Conservation (phyloP, 176 grass and related monocot genomes). For the Carex littledalei region DNA sequence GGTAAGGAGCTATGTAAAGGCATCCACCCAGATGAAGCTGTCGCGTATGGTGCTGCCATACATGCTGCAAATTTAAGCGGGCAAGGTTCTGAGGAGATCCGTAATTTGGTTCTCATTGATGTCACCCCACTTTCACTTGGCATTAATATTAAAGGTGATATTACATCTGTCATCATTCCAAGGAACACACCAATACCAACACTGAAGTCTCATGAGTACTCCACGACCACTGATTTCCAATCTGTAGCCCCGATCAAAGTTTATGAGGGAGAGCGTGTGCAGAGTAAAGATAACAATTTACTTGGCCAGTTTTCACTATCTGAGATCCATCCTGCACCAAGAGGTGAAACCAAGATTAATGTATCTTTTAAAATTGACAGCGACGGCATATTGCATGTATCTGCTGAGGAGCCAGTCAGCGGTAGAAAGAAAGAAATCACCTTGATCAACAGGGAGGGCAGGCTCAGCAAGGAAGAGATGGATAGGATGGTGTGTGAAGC, state of each 20-base stretch:
- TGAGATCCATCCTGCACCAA: background rate
- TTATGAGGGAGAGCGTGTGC: conserved; percentile 28
- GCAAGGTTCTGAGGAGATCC: conserved; percentile 17
- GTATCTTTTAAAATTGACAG: conserved; percentile 24
- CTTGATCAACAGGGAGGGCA: conserved; percentile 66
- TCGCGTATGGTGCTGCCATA: conserved; percentile 32
- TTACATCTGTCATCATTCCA: conserved; percentile 16
- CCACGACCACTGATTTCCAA: background rate
- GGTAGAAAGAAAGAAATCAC: conserved; percentile 49
- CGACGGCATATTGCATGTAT: conserved; percentile 24
- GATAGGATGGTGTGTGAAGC: conserved; percentile 87
- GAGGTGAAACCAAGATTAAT: background rate
- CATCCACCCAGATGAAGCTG: conserved; percentile 32
- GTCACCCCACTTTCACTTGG: conserved; percentile 9
- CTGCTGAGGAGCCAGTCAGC: conserved; percentile 25
- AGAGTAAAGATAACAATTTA: conserved; percentile 21
- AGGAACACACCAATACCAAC: conserved; percentile 27
- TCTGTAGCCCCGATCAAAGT: background rate
- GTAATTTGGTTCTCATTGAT: conserved; percentile 18
- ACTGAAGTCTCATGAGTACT: background rate
- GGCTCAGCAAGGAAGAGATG: conserved; percentile 66
- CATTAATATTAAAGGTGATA: background rate
- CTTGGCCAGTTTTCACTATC: background rate
- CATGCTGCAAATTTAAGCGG: conserved; percentile 32
- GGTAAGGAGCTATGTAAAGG: conserved; percentile 31